Evolutionary conservation across 352 stramenopile species (phyloP).

Genomic region (Globisporangium canariense): DNA sequence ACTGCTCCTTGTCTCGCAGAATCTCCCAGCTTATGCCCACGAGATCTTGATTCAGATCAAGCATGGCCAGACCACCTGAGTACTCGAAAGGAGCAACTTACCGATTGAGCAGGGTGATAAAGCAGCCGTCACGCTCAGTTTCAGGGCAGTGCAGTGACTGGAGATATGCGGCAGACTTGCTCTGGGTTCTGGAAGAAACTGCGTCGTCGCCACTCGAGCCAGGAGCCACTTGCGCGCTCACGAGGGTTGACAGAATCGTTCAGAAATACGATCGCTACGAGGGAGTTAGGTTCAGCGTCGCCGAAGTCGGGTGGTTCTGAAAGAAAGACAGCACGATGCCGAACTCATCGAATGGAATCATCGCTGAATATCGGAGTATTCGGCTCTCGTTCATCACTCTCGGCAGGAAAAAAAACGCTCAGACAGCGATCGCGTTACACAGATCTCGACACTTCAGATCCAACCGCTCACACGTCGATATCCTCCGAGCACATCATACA

Average conservation of each 20-base stretch:
- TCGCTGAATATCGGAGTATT: conserved; percentile 7
- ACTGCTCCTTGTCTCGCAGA: not conserved
- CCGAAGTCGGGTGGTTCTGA: no score
- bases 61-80: not conserved
- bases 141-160: not conserved
- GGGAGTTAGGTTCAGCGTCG: not conserved
- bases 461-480: conserved; percentile 1
- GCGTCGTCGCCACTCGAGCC: not conserved
- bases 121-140: not conserved
- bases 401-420: conserved; percentile 1
- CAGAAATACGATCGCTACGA: not conserved
- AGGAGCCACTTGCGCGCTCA: not conserved
- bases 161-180: not conserved
- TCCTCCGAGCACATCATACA: conserved; percentile 10
- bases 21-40: not conserved
- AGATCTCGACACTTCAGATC: not conserved
- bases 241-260: not conserved
- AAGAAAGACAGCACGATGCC: not conserved
- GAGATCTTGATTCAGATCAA: not conserved
- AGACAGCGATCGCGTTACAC: not conserved
- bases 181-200: not conserved
- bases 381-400: conserved; percentile 6
- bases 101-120: not conserved
- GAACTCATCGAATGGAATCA: not conserved
- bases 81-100: not conserved